Percentiles rank a stretch among this genome's conserved stretches.
phyloP scores from a whole-genome alignment of 768 basidiomycete species.

The Pleurotus sapidus region DNA sequence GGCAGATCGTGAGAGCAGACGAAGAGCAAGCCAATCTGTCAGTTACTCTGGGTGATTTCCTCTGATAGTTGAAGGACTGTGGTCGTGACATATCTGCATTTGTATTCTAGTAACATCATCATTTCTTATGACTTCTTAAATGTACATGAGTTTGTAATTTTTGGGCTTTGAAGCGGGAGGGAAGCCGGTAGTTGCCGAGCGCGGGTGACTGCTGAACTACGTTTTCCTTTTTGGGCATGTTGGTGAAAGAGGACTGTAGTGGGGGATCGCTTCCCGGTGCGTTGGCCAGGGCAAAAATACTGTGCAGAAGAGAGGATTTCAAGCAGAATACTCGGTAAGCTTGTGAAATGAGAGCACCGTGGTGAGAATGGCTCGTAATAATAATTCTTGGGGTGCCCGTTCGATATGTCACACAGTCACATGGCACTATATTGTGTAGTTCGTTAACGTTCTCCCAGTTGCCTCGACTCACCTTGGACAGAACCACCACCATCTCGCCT shows the following conservation, averaged over 20 bases:
- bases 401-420: constrained; percentile 5
- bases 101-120: not conserved
- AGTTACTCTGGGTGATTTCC: not conserved
- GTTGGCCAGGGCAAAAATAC: too few species aligned
- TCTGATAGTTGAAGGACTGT: not conserved
- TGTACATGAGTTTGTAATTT: not conserved
- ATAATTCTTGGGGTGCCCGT: not conserved
- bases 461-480: too few species aligned
- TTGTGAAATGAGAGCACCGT: too few species aligned
- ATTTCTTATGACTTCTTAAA: not conserved
- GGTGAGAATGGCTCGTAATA: too few species aligned
- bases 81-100: not conserved
- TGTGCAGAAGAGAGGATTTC: too few species aligned
- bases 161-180: not conserved
- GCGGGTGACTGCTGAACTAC: constrained; percentile 2
- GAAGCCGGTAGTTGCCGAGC: not conserved
- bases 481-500: too few species aligned
- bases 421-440: not conserved
- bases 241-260: not conserved
- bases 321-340: too few species aligned
- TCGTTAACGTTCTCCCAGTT: not conserved
- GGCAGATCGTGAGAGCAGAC: constrained; percentile 12
- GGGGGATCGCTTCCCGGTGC: not conserved
- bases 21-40: not conserved
- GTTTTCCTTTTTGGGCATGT: not conserved